phyloP scores from a whole-genome alignment of 805 yeast genomes.

The Nakazawaea sp. region DNA sequence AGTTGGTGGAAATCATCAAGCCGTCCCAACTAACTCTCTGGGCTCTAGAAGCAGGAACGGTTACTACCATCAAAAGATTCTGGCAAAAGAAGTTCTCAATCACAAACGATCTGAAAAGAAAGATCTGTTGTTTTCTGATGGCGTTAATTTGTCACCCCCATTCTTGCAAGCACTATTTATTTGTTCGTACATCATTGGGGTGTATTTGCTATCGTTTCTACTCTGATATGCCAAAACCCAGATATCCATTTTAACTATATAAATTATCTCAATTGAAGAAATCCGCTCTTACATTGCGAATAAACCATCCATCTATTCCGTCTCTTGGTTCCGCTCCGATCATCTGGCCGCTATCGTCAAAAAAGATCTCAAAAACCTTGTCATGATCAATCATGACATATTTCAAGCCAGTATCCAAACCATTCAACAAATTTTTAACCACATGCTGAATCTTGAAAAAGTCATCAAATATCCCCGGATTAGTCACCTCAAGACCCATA shows the following conservation, averaged over 20 bases:
- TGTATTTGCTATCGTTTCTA: too few species aligned
- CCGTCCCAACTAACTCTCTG: neutral
- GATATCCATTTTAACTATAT: too few species aligned
- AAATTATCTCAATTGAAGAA: neutral
- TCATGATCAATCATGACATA: slow-evolving; percentile 8
- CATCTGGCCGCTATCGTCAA: neutral
- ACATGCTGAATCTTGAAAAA: slow-evolving; percentile 34
- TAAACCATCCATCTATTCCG: slow-evolving; percentile 6
- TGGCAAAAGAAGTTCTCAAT: slow-evolving; percentile 5
- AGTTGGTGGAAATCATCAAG: neutral
- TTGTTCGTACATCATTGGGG: too few species aligned
- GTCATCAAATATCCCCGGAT: slow-evolving; percentile 32
- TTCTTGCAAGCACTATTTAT: too few species aligned
- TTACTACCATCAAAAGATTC: slow-evolving; percentile 2
- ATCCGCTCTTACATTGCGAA: slow-evolving; percentile 1
- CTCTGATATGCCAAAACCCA: too few species aligned
- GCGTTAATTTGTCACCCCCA: too few species aligned
- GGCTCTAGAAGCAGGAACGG: slow-evolving; percentile 5
- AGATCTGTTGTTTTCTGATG: too few species aligned
- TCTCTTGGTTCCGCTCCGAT: slow-evolving; percentile 3
- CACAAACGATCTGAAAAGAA: neutral
- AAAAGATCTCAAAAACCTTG: slow-evolving; percentile 5
- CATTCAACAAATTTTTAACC: slow-evolving; percentile 22
- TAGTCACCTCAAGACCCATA: slow-evolving; percentile 30
- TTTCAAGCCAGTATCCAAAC: slow-evolving; percentile 2